Evolutionary conservation across 805 yeast genomes (phyloP), one percentile per base, ranked within the genome.

Genomic region (Candida tammaniensis): DNA sequence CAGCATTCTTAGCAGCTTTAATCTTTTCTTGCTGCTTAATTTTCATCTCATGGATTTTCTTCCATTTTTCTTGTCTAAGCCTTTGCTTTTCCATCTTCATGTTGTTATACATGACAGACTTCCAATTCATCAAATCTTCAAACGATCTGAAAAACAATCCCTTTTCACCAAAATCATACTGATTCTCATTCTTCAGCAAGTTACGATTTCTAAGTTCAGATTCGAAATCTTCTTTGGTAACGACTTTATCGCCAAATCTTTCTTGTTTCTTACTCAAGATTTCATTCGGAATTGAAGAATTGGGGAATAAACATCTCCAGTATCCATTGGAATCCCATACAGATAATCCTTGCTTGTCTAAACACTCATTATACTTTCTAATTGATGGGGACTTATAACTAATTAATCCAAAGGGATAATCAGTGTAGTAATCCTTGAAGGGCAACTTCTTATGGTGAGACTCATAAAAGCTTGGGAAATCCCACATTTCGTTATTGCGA

Each of bases 301-400:
- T 69, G 9, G 96, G 95, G 57, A 89, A 82, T 29, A 91, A 62
- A 60, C 98, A 91, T 52, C 89, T 75, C 97, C 97, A 91, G 56
- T 80, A 74, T 0, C 97, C 98, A 15, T 72, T 68, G 23, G 75
- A 61, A 52, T 87, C 94, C 96, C 97, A 91, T 9, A 78, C 80
- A 0, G 86, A 75, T 5, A 72, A 60, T 3, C 98, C 98, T 7
- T 77, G 62, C 22, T 71, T 60, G 14, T 73, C 74, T 42, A 72
- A 47, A 57, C 98, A 91, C 29, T 74, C 68, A 33, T 73, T 67
- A 55, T 80, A 86, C 41, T 76, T 72, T 31, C 69, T 55, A 2
- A 72, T 63, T 0, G 80, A 63, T 2, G 95, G 94, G 5, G 70
- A 65, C 15, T 78, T 78, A 43, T 64, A 72, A 7, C 80, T 72